Evolutionary conservation across 2,329 filamentous ascomycete genomes (phyloP).

Genomic region (Fusarium sp.): DNA sequence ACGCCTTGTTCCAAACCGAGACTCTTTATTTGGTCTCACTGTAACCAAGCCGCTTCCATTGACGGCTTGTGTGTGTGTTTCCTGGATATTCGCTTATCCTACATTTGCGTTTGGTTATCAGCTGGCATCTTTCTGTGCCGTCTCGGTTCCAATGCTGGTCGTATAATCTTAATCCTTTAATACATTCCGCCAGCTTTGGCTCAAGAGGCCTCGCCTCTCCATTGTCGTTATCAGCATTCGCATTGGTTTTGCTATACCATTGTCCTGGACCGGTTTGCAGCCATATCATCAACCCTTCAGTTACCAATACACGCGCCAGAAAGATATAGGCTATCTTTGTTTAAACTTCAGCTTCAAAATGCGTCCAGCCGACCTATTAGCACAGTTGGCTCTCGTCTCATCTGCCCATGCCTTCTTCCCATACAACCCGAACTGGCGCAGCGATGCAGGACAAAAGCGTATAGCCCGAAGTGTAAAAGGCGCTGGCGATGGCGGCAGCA

Average conservation of each 20-base stretch:
- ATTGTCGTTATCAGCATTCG: conserved; percentile 16
- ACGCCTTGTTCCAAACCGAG: conserved; percentile 33
- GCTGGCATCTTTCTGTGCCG: conserved; percentile 39
- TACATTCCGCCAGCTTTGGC: conserved; percentile 35
- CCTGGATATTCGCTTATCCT: conserved; percentile 32
- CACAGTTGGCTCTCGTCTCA: conserved; percentile 60
- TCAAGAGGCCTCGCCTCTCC: conserved; percentile 25
- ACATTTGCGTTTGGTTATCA: conserved; percentile 30
- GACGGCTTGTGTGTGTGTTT: conserved; percentile 24
- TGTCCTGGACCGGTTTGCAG: conserved; percentile 10
- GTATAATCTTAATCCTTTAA: conserved; percentile 49
- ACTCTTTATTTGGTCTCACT: conserved; percentile 24
- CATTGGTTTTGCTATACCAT: conserved; percentile 5
- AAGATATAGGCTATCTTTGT: conserved; percentile 15
- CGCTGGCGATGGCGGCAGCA: conserved; percentile 31
- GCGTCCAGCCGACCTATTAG: conserved; percentile 53
- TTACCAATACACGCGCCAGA: conserved; percentile 4
- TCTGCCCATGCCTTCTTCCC: conserved; percentile 61
- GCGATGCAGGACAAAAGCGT: conserved; percentile 43
- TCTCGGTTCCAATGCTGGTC: conserved; percentile 41
- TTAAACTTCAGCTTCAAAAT: conserved; percentile 49
- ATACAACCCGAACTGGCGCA: conserved; percentile 54
- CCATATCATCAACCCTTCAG: conserved; percentile 23
- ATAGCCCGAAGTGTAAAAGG: conserved; percentile 41
- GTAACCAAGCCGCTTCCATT: conserved; percentile 38